Base-by-base conservation (phyloP, 768 basidiomycete species). In the Piloderma croceum region DNA sequence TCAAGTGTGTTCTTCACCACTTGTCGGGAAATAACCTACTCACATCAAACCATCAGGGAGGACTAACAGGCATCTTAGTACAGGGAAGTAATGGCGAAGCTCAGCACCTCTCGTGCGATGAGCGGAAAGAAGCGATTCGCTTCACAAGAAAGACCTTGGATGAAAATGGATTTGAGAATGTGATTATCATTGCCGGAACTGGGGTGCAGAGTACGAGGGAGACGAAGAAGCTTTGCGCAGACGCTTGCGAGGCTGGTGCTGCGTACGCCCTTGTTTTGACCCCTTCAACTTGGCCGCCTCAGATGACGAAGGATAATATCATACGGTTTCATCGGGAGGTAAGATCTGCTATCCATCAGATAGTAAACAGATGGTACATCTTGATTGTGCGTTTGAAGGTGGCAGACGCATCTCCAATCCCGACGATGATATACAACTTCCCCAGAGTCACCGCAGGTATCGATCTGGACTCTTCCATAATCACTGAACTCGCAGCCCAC, bases 391-490 rank as follows among this genome's bases (percentile, higher is more conserved):
- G 9, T 15, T 45, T 59, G 56, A 48, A 85, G 74, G 84, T 90
- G 21, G 76, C 87, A 18, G 73, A 77, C 51, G 71, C 69, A 31
- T 76, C 79, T 24, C 78, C 83, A 29, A 76, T 86, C 31, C 82
- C 81, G 3, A 74, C 73, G 6, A 76, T 88, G 75, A 75, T 91
- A 36, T 91, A 91, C 69, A 91, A 91, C 63, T 90, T 90, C 64
- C 85, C 89, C 31, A 70, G 67, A 34, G 86, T 85, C 39, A 83
- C 83, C 11, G 81, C 88, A 1, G 88, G 90, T 11, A 74, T 85
- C 45, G 85, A 93, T 56, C 76, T 93, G 27, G 83, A 89, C 58
- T 89, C 87, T 0, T 88, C 91, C 58, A 71, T 73, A 37, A 73
- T 93, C 51, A 69, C 69, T 36, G 65, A 70, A 13, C 72, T 92